Base-by-base conservation (phyloP, 2,329 filamentous ascomycete species). In the Xylaria multiplex region DNA sequence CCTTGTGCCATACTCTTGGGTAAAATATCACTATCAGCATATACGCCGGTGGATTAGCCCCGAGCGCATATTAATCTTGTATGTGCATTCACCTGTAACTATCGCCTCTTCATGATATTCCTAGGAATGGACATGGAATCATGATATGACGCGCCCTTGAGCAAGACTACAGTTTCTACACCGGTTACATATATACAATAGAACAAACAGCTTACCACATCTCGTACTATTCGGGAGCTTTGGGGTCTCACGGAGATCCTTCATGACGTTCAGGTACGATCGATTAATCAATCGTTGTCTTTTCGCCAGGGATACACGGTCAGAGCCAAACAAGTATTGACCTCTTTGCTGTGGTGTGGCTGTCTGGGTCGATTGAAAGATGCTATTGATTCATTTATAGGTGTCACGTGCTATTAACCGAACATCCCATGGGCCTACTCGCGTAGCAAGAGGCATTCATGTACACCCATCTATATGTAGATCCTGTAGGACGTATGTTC, bases 1-100 rank as follows among this genome's bases (percentile, higher is more conserved):
- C 40, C 63, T 49, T 61, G 59, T 68, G 55, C 55, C 50, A 59
- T 63, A 53, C 22, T 42, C n/a, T 40, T 22, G 35, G n/a, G 49
- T n/a, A 43, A 32, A 19, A 27, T 30, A 2, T 30, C 13, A 11
- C 49, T 9, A 14, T 30, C 11, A 35, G 55, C 49, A 59, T 56
- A 50, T 55, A 13, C 16, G 19, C 52, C 46, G 50, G 27, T 46
- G 19, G 24, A 37, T 24, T 49, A 50, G 55, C 16, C 19, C 22
- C 22, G 30, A 16, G 16, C 46, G 13, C 30, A 54, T 30, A 64
- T 8, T 46, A 37, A 8, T 27, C 48, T 40, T 48, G 50, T 48
- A 40, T 48, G 50, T 54, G 49, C 40, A 45, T 59, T 45, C 14
- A 40, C 30, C 32, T 11, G 48, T 43, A 46, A 35, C 7, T 9